Base-by-base conservation (phyloP, 257 asterid genomes). In the Capsicum pubescens region DNA sequence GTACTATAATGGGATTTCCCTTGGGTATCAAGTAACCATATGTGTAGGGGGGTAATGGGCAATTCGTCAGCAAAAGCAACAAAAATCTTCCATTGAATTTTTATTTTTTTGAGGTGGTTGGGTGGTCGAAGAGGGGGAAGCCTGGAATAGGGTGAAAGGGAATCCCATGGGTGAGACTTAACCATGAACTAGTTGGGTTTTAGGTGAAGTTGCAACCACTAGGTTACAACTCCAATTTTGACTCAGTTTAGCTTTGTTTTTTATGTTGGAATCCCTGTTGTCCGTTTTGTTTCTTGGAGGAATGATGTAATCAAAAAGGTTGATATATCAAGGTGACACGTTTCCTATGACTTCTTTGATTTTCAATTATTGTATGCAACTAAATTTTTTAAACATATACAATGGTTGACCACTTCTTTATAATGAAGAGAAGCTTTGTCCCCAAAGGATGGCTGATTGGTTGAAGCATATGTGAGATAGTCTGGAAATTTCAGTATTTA, bases 381-480 rank as follows among this genome's bases (percentile, higher is more conserved):
- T n/a, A 71, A 17, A 71, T 44, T 44, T 17, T 71, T 48, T 48
- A 48, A 48, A 48, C 12, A 3, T 48, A 74, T 50, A 74, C 7
- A 74, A 48, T 74, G 13, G 60, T 21, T 19, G 44, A 50, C 11
- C 60, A 72, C 59, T 72, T 48, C 59, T 36, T 67, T 36, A 48
- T 50, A 50, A 50, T 21, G 60, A 74, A 19, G 19, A 50, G 80
- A 48, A 74, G n/a, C n/a, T 74, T 21, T 7, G 60, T 26, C 19
- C 58, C 13, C 59, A n/a, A 72, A n/a, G 80, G 80, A 50, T 50
- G 13, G 8, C 21, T 48, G 59, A n/a, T 50, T 72, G 42, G 15
- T 72, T 72, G 80, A n/a, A 54, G 80, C 80, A 72, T 72, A 72
- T 48, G 80, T 10, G 80, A 46, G 59, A 48, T 11, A 48, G 11